phyloP scores from a whole-genome alignment of 495 filamentous ascomycete genomes.

The Penicillium longicatenatum region DNA sequence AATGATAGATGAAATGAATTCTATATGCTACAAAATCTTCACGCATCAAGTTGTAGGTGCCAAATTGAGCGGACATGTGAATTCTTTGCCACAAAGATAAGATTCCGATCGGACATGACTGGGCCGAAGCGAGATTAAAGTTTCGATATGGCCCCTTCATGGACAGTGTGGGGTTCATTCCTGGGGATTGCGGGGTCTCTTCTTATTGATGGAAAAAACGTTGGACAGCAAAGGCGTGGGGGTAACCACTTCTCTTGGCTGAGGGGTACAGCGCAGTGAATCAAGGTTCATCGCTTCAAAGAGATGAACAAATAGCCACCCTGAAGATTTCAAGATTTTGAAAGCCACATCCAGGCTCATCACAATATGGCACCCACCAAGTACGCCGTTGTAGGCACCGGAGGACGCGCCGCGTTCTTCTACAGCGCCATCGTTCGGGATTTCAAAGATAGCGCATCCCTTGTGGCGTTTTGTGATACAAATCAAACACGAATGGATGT shows the following conservation, averaged over 20 bases:
- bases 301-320: not conserved
- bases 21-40: no score
- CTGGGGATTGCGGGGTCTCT: not conserved
- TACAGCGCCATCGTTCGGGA: conserved; percentile 54
- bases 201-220: conserved; percentile 21
- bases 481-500: conserved; percentile 35
- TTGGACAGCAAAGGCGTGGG: not conserved
- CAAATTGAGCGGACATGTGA: not conserved
- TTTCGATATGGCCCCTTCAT: not conserved
- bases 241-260: conserved; percentile 5
- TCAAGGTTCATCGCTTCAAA: not conserved
- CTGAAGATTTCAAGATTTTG: not conserved
- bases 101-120: not conserved
- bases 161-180: not conserved
- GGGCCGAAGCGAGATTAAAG: not conserved
- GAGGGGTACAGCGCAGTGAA: conserved; percentile 13
- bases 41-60: no score
- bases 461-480: conserved; percentile 50
- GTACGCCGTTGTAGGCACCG: conserved; percentile 38
- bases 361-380: conserved; percentile 16
- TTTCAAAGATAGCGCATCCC: conserved; percentile 45
- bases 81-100: not conserved
- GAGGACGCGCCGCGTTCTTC: conserved; percentile 49
- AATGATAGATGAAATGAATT: no score
- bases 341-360: not conserved